Evolutionary conservation across 345 rosid genomes (phyloP), one percentile per base, ranked within the genome.

Genomic region (Gossypium bickii): DNA sequence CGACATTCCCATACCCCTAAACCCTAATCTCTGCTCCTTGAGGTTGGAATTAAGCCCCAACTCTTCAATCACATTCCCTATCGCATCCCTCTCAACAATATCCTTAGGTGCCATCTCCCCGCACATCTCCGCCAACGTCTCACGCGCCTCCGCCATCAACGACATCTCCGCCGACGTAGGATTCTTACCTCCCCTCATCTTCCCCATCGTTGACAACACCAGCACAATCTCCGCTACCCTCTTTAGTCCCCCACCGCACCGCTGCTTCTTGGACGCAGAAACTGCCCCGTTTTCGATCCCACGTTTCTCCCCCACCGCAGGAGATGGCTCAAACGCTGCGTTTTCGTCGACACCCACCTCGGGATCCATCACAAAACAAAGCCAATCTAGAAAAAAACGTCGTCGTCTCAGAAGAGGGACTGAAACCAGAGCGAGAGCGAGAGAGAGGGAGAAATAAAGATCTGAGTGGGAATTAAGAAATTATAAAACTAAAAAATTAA

Each of bases 191-290:
- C 93, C 89, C 25, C 97, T 82, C 85, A 89, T 87, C 85, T 87
- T 80, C 77, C 88, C 89, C 83, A 92, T 89, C 41, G 90, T 86
- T 20, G 98, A 89, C 79, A 94, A 62, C 67, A 90, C 90, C 60
- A 92, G 78, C 70, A 94, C 97, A 34, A 92, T 89, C 91, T 94
- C 97, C 62, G 98, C 94, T 78, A 90, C 97, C 62, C 92, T 77
- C 64, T 74, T 85, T 43, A 84, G 63, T 17, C 74, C 86, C 22
- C 82, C 72, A 17, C 25, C 10, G 52, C 73, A 72, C 13, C 86
- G 82, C 62, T 58, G 86, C 80, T 60, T 86, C 74, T 91, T 91
- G 9, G 78, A 76, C 48, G 75, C 15, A 74, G 82, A 34, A 3
- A n/a, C 75, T 22, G 55, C 77, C 2, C 74, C 80, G 43, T 53